Conservation (phyloP, 306 rosid species). For the Prunus mongolica region DNA sequence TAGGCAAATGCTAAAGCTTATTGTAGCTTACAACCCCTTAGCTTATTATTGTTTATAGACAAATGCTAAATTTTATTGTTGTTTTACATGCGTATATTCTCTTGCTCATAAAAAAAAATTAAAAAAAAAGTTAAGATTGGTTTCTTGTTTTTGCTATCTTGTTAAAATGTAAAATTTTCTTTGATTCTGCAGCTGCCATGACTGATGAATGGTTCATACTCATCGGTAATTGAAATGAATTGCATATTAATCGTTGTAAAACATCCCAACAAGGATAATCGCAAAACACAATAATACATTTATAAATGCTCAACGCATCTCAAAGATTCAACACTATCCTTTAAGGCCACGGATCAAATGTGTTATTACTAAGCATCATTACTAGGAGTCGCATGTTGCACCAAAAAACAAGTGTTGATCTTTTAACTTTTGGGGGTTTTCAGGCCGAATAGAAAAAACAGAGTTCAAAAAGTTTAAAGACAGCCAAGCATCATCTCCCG, state of each 20-base stretch:
- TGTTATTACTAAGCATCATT: too few relatives aligned
- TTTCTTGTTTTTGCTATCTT: neutral
- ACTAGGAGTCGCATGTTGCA: neutral
- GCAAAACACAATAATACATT: neutral
- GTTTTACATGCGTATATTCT: slow-evolving; percentile 25
- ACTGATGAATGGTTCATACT: neutral
- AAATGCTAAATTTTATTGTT: slow-evolving; percentile 20
- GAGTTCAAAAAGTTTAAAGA: neutral
- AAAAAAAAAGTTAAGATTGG: neutral
- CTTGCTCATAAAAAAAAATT: neutral
- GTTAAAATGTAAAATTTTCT: neutral
- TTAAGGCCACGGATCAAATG: neutral
- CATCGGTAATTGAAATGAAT: neutral
- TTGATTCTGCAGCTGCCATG: neutral
- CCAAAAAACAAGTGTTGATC: too few relatives aligned
- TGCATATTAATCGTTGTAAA: neutral
- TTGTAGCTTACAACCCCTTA: too few relatives aligned
- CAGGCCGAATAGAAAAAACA: too few relatives aligned
- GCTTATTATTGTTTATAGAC: too few relatives aligned
- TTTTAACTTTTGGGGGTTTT: too few relatives aligned
- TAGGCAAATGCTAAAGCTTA: slow-evolving; percentile 10
- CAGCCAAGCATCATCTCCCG: neutral
- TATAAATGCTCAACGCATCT: neutral
- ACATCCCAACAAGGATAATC: neutral
- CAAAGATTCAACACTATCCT: neutral